Base-by-base conservation (phyloP, 352 stramenopile genomes). In the Globisporangium middletonii region DNA sequence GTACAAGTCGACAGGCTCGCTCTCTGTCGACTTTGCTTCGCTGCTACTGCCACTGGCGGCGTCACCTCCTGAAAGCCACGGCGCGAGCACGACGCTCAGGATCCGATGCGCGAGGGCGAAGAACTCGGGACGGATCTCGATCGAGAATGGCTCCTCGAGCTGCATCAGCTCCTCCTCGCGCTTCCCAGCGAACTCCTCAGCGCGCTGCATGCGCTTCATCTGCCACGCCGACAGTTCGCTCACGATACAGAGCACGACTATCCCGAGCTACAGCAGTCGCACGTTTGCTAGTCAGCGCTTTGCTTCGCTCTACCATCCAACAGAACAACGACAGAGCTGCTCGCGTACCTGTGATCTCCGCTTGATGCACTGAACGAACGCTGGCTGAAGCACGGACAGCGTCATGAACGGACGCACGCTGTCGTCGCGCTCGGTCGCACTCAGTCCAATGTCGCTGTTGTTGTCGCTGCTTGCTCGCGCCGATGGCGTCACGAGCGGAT, bases 141-240 rank as follows among this genome's bases (percentile, higher is more conserved):
- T 75, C 27, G 86, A 87, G 50, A 84, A 95, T 11, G 83, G 82
- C 53, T 93, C 79, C 63, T 94, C 86, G 23, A 95, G 62, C 44
- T 86, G 76, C 63, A 80, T 80, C 23, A 90, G 63, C 47, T 92
- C 72, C 23, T 89, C 75, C 54, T 91, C 78, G 13, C 69, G 69
- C 62, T 88, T 87, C 0, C 79, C 73, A 1, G 71, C 73, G 26
- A 88, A 86, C 30, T 81, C 74, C 52, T 94, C 84, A 0, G 73
- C 74, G 55, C 87, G 89, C 53, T 95, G 83, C 84, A 95, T 93
- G 55, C 82, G 83, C 51, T 94, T 90, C 82, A 95, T 94, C 72
- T 95, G 83, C 83, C 86, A 95, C 27, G 78, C 76, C 3, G 83
- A 91, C 3, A 95, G 53, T 30, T 93, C 83, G 19, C 83, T 88